These are phyloP conservation scores for Yamadazyma takamatsuzukensis DNA, from an alignment of 805 yeast species.

Conservation along the genomic window DNA sequence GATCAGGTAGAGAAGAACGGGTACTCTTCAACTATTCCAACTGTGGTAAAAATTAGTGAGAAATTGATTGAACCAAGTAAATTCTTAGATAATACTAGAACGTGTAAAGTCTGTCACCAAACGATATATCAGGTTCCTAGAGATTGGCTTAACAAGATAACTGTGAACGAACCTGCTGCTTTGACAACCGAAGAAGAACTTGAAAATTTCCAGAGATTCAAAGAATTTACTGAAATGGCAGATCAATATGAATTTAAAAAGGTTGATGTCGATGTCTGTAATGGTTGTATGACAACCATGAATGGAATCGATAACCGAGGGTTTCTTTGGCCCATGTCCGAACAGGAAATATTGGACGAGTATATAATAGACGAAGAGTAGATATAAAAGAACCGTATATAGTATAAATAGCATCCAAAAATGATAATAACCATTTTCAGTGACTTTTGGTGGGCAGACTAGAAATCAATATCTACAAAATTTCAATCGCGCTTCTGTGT, in stretches of 20 bases:
- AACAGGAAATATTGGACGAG: constrained; percentile 42
- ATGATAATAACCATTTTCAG: not conserved
- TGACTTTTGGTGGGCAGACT: no score
- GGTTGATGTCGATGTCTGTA: constrained; percentile 47
- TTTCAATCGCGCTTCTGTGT: no score
- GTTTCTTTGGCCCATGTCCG: constrained; percentile 33
- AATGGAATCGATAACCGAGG: constrained; percentile 32
- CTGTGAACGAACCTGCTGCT: constrained; percentile 55
- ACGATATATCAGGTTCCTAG: constrained; percentile 55
- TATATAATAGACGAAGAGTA: constrained; percentile 30
- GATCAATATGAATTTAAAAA: constrained; percentile 5
- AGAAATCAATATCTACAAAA: no score
- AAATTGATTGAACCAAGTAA: constrained; percentile 55
- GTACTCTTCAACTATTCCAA: constrained; percentile 86
- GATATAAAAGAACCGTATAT: not conserved
- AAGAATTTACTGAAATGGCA: not conserved
- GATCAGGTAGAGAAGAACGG: constrained; percentile 62
- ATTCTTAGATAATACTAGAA: constrained; percentile 6
- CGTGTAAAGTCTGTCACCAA: constrained; percentile 57
- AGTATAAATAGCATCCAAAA: not conserved
- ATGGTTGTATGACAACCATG: constrained; percentile 70
- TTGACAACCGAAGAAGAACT: constrained; percentile 39
- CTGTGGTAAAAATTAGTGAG: constrained; percentile 86
- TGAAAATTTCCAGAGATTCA: constrained; percentile 20
- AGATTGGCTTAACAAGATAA: constrained; percentile 65